Conservation (phyloP, 2,329 filamentous ascomycete genomes). For the Lizonia empirigonia region DNA sequence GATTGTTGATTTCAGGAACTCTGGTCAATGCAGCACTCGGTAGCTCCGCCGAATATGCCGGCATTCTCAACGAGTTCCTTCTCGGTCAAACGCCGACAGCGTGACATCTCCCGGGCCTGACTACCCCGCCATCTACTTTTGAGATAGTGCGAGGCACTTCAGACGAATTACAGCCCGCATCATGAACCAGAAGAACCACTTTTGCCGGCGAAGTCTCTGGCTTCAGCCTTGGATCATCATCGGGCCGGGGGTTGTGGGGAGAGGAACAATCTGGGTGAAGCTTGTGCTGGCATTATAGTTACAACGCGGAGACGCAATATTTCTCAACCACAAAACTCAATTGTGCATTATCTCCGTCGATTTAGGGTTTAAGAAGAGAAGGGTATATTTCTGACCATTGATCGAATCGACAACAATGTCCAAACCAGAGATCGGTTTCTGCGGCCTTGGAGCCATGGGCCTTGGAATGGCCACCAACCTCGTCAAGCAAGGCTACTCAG, state of each 20-base stretch:
- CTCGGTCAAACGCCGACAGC: conserved; percentile 28
- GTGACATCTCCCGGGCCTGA: conserved; percentile 22
- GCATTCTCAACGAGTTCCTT: conserved; percentile 15
- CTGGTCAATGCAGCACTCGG: background rate
- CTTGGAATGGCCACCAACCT: conserved; percentile 81
- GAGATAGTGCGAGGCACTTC: conserved; percentile 28
- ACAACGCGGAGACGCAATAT: conserved; percentile 1
- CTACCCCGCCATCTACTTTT: conserved; percentile 27
- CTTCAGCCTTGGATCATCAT: conserved; percentile 5
- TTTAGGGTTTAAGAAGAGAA: background rate
- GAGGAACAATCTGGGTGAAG: background rate
- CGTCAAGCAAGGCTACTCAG: conserved; percentile 67
- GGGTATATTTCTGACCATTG: background rate
- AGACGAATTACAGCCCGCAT: conserved; percentile 20
- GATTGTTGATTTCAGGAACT: background rate
- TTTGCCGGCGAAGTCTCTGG: conserved; percentile 21
- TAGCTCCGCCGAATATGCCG: conserved; percentile 3
- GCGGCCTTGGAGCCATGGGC: conserved; percentile 81
- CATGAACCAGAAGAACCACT: conserved; percentile 8
- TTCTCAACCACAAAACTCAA: background rate
- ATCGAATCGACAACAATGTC: conserved; percentile 31
- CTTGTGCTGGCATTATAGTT: conserved; percentile 10
- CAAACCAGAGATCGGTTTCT: conserved; percentile 65
- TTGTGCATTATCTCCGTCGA: background rate
- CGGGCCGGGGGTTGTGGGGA: conserved; percentile 16